phyloP scores from a whole-genome alignment of 257 asterid species.

The Haberlea rhodopensis region DNA sequence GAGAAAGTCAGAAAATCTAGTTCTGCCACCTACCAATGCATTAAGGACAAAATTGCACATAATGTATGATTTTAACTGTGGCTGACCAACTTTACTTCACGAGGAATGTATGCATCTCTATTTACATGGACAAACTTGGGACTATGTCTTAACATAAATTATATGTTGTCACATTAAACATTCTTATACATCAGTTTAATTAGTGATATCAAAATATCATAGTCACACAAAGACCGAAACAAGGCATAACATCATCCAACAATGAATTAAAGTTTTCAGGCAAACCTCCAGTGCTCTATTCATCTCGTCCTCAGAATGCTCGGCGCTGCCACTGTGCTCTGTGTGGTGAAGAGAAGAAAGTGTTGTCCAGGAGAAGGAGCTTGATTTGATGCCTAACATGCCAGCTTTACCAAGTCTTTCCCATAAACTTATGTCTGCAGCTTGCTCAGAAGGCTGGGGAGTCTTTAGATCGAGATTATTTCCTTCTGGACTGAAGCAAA shows the following conservation, averaged over 20 bases:
- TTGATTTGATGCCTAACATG: slow-evolving; percentile 77
- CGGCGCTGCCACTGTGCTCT: slow-evolving; percentile 79
- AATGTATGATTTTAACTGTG: slow-evolving; percentile 7
- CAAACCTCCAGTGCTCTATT: slow-evolving; percentile 86
- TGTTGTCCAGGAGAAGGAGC: slow-evolving; percentile 77
- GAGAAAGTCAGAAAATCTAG: not conserved
- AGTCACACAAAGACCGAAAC: slow-evolving; percentile 13
- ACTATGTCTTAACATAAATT: too few relatives aligned
- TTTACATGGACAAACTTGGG: too few relatives aligned
- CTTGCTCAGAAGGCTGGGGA: slow-evolving; percentile 51
- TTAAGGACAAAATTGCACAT: slow-evolving; percentile 19
- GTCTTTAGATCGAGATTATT: slow-evolving; percentile 42
- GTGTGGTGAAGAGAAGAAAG: slow-evolving; percentile 93
- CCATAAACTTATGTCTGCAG: slow-evolving; percentile 77
- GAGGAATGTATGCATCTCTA: too few relatives aligned
- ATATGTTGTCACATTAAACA: not conserved
- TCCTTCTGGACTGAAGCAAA: slow-evolving; percentile 61
- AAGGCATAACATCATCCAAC: slow-evolving; percentile 19
- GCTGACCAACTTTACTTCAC: not conserved
- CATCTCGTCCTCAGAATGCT: slow-evolving; percentile 93
- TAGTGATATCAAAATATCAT: slow-evolving; percentile 12
- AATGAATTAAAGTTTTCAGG: slow-evolving; percentile 12
- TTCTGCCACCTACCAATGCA: not conserved
- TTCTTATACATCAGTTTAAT: slow-evolving; percentile 5
- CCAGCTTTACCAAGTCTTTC: slow-evolving; percentile 91